Conservation (phyloP, 1,139 yeast species). For the Taphrina communis region DNA sequence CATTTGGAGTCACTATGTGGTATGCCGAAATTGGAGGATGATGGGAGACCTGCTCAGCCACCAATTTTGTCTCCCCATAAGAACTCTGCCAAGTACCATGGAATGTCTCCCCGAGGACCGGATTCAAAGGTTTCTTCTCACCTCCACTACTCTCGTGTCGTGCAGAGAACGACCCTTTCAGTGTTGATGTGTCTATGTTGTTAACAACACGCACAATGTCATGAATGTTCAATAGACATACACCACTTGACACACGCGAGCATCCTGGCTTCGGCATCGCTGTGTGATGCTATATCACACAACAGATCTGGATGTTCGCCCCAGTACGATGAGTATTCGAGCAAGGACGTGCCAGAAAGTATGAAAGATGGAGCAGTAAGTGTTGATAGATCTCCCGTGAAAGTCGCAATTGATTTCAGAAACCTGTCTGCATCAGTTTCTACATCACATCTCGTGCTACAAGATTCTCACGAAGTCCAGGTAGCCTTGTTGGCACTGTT, state of each 20-base stretch:
- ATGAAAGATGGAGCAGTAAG: conserved; percentile 99
- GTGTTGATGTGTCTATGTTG: conserved; percentile 59
- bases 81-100: conserved; percentile 91
- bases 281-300: conserved; percentile 65
- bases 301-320: conserved; percentile 85
- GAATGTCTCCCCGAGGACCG: conserved; percentile 88
- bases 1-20: conserved; percentile 72
- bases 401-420: conserved; percentile 86
- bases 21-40: conserved; percentile 98
- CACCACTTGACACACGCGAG: conserved; percentile 89
- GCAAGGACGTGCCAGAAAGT: conserved; percentile 83
- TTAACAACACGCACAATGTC: not conserved
- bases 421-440: conserved; percentile 53
- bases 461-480: conserved; percentile 28
- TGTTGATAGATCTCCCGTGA: conserved; percentile 91
- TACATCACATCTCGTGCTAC: not conserved
- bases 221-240: conserved; percentile 51
- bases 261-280: conserved; percentile 63
- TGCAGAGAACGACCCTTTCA: conserved; percentile 91
- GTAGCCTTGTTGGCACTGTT: conserved; percentile 31
- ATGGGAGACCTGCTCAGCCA: conserved; percentile 93
- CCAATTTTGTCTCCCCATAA: conserved; percentile 54
- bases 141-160: conserved; percentile 79
- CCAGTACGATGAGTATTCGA: conserved; percentile 85
- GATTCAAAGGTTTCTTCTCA: conserved; percentile 94